Conservation (phyloP, 306 rosid genomes). For the Prunus mira region DNA sequence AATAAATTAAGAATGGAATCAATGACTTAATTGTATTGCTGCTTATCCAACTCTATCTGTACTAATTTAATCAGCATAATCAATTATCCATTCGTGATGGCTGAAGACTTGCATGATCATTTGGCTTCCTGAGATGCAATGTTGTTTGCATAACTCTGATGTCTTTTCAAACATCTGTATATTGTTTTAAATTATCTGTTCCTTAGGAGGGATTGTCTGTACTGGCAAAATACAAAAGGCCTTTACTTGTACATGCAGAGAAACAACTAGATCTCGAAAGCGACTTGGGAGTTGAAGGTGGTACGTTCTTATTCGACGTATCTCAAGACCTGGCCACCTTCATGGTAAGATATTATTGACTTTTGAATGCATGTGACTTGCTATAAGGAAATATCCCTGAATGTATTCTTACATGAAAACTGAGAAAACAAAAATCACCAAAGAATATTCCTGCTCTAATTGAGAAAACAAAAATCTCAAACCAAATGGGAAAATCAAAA, state of each 20-base stretch:
- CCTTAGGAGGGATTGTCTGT: conserved; percentile 79
- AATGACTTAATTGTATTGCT: no score
- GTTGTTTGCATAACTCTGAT: conserved; percentile 1
- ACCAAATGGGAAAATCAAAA: no score
- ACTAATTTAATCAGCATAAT: no score
- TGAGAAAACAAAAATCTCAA: no score
- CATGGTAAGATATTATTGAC: conserved; percentile 53
- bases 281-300: conserved; percentile 34
- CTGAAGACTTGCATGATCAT: no score
- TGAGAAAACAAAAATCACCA: no score
- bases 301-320: conserved; percentile 55
- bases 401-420: background rate
- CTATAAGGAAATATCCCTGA: background rate
- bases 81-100: no score
- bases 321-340: conserved; percentile 72
- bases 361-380: background rate
- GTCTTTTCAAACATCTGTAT: conserved; percentile 17
- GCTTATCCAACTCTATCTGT: no score
- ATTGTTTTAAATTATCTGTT: conserved; percentile 25
- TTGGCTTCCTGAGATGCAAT: background rate
- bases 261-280: conserved; percentile 47
- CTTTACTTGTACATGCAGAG: conserved; percentile 87
- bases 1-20: no score
- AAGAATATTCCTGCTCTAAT: no score
- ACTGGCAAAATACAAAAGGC: conserved; percentile 79